Evolutionary conservation across 2,329 filamentous ascomycete genomes (phyloP).

Genomic region (Raffaelea albimanens): DNA sequence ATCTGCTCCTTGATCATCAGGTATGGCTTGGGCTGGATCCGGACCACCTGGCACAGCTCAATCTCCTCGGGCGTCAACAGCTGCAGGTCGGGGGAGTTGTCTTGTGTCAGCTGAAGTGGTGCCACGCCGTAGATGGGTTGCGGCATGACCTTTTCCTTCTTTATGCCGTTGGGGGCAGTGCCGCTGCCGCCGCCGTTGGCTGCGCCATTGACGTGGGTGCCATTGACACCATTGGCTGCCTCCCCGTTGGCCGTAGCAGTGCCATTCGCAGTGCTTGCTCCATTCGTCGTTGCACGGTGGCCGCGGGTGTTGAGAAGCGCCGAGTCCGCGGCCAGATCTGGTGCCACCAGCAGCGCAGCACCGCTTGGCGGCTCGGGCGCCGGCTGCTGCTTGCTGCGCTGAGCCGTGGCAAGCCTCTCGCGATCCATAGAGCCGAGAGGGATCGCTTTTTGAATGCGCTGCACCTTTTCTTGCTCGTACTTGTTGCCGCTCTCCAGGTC

Average conservation of each 20-base stretch:
- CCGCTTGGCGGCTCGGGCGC: constrained; percentile 66
- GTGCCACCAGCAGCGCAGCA: constrained; percentile 66
- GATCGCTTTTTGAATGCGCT: constrained; percentile 57
- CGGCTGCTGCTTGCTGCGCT: constrained; percentile 62
- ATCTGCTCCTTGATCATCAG: constrained; percentile 88
- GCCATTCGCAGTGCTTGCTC: not conserved
- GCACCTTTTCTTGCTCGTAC: constrained; percentile 81
- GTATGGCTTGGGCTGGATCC: constrained; percentile 89
- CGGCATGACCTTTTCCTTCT: constrained; percentile 42
- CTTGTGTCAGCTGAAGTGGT: constrained; percentile 60
- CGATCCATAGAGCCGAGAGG: constrained; percentile 79
- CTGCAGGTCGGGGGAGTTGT: constrained; percentile 74
- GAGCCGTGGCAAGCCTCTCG: constrained; percentile 61
- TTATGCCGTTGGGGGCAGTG: constrained; percentile 25
- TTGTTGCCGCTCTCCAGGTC: constrained; percentile 82
- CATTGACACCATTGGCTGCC: not conserved
- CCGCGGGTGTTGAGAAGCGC: not conserved
- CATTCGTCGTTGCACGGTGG: not conserved
- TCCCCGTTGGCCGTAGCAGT: constrained; percentile 15
- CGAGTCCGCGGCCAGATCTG: constrained; percentile 45
- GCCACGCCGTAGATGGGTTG: constrained; percentile 51
- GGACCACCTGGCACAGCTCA: constrained; percentile 74
- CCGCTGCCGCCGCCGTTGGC: constrained; percentile 25
- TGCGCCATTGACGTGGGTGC: constrained; percentile 36
- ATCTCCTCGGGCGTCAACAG: constrained; percentile 75